Evolutionary conservation across 1,139 yeast genomes (phyloP).

Genomic region (Zygoascus sp.): DNA sequence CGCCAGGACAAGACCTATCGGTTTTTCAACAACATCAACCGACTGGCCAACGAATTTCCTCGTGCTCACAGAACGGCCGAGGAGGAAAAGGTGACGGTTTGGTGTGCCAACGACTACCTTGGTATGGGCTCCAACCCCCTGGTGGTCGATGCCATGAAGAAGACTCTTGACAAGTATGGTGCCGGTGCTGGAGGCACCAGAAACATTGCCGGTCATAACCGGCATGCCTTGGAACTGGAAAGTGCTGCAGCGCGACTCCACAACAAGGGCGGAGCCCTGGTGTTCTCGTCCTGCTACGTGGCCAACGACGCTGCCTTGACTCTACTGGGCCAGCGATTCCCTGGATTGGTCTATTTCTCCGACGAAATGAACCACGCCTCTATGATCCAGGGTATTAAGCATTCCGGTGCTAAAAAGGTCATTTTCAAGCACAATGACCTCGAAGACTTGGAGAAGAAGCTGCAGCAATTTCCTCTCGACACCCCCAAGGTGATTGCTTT

Average conservation of each 20-base stretch:
- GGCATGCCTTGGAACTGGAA: conserved; percentile 81
- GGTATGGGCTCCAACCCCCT: conserved; percentile 85
- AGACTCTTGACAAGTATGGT: conserved; percentile 83
- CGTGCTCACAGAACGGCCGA: conserved; percentile 72
- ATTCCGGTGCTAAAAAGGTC: conserved; percentile 84
- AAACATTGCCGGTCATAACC: conserved; percentile 96
- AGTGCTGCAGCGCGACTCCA: conserved; percentile 84
- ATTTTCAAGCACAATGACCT: conserved; percentile 89
- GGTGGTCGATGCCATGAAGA: conserved; percentile 72
- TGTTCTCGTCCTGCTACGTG: conserved; percentile 91
- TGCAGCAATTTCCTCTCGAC: conserved; percentile 73
- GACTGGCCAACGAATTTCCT: conserved; percentile 92
- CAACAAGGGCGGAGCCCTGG: conserved; percentile 92
- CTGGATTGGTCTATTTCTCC: conserved; percentile 84
- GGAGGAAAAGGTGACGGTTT: conserved; percentile 84
- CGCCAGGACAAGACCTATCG: conserved; percentile 89
- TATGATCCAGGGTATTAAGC: conserved; percentile 92
- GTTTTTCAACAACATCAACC: conserved; percentile 92
- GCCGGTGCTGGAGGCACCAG: conserved; percentile 99
- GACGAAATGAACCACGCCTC: conserved; percentile 96
- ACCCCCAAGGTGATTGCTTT: conserved; percentile 94
- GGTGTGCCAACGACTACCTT: conserved; percentile 97
- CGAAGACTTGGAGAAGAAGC: conserved; percentile 68
- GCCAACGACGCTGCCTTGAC: conserved; percentile 97
- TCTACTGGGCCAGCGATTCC: conserved; percentile 82